phyloP scores from a whole-genome alignment of 441 rosid genomes.

The Hura crepitans region DNA sequence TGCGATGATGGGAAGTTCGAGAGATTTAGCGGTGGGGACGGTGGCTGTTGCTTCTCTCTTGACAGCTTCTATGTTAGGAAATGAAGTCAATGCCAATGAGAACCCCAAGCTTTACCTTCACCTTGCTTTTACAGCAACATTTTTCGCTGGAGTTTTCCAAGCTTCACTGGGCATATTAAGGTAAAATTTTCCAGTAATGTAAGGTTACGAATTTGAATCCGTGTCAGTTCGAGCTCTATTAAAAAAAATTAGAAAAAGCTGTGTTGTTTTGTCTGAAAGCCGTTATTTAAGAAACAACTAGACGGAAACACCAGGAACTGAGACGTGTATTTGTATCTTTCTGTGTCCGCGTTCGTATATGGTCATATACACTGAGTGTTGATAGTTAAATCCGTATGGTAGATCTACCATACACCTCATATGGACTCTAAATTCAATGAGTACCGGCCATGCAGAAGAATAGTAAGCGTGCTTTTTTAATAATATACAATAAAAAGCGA shows the following conservation, averaged over 20 bases:
- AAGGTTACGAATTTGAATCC: too few relatives aligned
- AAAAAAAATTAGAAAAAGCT: background rate
- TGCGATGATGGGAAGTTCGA: slow-evolving; percentile 91
- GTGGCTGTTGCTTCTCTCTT: slow-evolving; percentile 84
- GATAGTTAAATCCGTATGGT: too few relatives aligned
- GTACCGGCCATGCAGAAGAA: too few relatives aligned
- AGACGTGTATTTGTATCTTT: background rate
- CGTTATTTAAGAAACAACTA: background rate
- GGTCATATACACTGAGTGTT: too few relatives aligned
- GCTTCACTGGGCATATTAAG: slow-evolving; percentile 81
- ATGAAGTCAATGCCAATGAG: slow-evolving; percentile 57
- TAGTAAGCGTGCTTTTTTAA: too few relatives aligned
- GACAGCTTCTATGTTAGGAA: slow-evolving; percentile 65
- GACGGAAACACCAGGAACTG: background rate
- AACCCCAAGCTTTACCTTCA: slow-evolving; percentile 76
- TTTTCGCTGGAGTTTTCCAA: slow-evolving; percentile 79
- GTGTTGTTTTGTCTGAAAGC: background rate
- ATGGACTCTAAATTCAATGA: too few relatives aligned
- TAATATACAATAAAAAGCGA: too few relatives aligned
- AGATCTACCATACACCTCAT: too few relatives aligned
- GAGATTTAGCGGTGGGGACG: slow-evolving; percentile 88
- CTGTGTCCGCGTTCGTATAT: background rate
- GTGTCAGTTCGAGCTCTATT: too few relatives aligned
- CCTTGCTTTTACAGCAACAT: slow-evolving; percentile 88
- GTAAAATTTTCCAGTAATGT: slow-evolving; percentile 30